Evolutionary conservation across 2,329 filamentous ascomycete species (phyloP).

Genomic region (Xylariales sp.): DNA sequence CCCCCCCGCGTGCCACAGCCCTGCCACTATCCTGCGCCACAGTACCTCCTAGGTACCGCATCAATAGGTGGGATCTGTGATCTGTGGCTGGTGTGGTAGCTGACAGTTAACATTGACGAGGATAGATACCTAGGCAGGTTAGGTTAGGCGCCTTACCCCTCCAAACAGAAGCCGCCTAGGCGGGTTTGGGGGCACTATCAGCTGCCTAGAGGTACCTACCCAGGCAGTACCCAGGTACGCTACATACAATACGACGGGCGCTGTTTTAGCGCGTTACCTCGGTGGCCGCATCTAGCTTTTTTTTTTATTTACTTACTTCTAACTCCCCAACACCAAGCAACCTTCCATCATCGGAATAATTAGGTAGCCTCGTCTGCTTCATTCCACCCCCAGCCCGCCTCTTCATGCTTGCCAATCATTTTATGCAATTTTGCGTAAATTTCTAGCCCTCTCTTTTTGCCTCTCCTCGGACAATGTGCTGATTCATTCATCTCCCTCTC

Average conservation of each 20-base stretch:
- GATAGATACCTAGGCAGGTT: too few relatives aligned
- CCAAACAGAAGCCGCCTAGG: constrained; percentile 1
- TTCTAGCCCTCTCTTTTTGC: neutral
- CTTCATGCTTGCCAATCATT: neutral
- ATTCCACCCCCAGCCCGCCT: neutral
- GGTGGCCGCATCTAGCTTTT: constrained; percentile 3
- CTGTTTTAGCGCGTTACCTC: too few relatives aligned
- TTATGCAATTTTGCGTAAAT: neutral
- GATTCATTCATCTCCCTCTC: constrained; percentile 1
- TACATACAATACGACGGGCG: too few relatives aligned
- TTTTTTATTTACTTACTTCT: constrained; percentile 27
- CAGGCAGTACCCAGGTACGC: too few relatives aligned
- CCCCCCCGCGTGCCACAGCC: too few relatives aligned
- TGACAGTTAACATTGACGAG: neutral
- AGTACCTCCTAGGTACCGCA: too few relatives aligned
- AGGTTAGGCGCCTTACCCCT: constrained; percentile 8
- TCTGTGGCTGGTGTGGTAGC: too few relatives aligned
- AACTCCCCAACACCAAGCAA: neutral
- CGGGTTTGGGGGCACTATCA: too few relatives aligned
- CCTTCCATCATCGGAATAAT: neutral
- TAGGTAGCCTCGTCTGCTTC: neutral
- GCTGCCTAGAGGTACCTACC: too few relatives aligned
- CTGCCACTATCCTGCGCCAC: too few relatives aligned
- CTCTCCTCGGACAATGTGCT: constrained; percentile 34
- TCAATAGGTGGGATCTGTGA: too few relatives aligned